These are phyloP conservation scores for Blumeriella jaapii DNA, from an alignment of 2,329 filamentous ascomycete species.

Conservation along the genomic window DNA sequence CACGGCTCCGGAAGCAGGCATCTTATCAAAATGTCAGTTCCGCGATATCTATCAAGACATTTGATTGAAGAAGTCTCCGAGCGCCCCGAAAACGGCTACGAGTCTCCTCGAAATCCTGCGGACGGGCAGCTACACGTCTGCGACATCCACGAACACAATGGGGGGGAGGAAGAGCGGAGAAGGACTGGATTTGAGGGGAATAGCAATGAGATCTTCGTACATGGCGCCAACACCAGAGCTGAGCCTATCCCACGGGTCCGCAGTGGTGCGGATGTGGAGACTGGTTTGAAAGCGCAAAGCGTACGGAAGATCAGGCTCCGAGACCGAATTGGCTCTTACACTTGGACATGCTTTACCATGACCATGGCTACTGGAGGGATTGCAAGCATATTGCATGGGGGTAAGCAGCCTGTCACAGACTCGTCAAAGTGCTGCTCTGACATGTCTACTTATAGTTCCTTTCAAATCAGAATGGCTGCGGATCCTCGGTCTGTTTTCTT, in stretches of 20 bases:
- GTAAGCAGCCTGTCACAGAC: too few relatives aligned
- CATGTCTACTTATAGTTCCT: too few relatives aligned
- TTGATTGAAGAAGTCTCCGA: conserved; percentile 12
- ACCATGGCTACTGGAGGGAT: conserved; percentile 41
- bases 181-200: conserved; percentile 2
- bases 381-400: conserved; percentile 40
- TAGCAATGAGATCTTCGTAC: too few relatives aligned
- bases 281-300: conserved; percentile 22
- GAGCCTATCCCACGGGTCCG: too few relatives aligned
- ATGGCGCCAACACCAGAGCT: too few relatives aligned
- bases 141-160: conserved; percentile 4
- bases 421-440: too few relatives aligned
- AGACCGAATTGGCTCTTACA: conserved; percentile 3
- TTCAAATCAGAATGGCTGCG: conserved; percentile 44
- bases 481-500: conserved; percentile 50
- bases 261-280: too few relatives aligned
- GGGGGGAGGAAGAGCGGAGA: conserved; percentile 5
- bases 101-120: conserved; percentile 26
- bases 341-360: conserved; percentile 55
- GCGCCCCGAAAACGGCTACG: conserved; percentile 27
- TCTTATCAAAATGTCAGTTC: conserved; percentile 29
- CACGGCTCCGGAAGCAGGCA: conserved; percentile 34
- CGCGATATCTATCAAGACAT: conserved; percentile 23
- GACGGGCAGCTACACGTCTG: conserved; percentile 4
- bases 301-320: conserved; percentile 32